These are phyloP conservation scores for Apophysomyces trapeziformis DNA, from an alignment of 371 early-diverging fungal species.

Conservation along the genomic window DNA sequence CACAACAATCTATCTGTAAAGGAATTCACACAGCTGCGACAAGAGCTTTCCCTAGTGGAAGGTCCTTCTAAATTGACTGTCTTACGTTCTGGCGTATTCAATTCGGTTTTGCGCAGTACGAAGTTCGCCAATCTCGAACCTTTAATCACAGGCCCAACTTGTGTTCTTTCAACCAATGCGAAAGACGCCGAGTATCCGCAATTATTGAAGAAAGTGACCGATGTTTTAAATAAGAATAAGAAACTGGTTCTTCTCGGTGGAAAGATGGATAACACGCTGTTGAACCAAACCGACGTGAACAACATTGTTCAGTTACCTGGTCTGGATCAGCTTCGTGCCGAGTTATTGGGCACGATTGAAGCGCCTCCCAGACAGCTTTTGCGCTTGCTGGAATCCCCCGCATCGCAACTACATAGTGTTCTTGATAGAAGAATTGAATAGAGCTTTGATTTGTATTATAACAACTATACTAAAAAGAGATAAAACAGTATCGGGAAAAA, in stretches of 20 bases:
- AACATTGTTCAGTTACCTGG: slow-evolving; percentile 64
- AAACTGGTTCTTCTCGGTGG: slow-evolving; percentile 70
- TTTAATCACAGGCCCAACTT: slow-evolving; percentile 59
- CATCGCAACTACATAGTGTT: slow-evolving; percentile 50
- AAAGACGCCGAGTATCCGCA: slow-evolving; percentile 41
- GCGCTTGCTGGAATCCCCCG: slow-evolving; percentile 51
- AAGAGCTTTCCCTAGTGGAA: slow-evolving; percentile 44
- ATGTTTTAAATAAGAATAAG: slow-evolving; percentile 59
- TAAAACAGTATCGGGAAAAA: neutral
- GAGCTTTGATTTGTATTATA: neutral
- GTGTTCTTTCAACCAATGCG: slow-evolving; percentile 56
- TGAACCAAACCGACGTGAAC: slow-evolving; percentile 58
- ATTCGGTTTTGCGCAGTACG: slow-evolving; percentile 56
- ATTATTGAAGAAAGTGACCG: slow-evolving; percentile 51
- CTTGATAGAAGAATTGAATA: slow-evolving; percentile 46
- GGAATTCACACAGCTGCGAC: slow-evolving; percentile 61
- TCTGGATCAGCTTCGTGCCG: slow-evolving; percentile 55
- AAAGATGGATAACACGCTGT: slow-evolving; percentile 58
- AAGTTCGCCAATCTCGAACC: slow-evolving; percentile 63
- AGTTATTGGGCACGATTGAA: slow-evolving; percentile 62
- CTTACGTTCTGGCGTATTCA: slow-evolving; percentile 59
- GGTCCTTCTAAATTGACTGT: slow-evolving; percentile 49
- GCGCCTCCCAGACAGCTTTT: slow-evolving; percentile 62
- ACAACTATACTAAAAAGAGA: neutral
- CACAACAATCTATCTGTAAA: slow-evolving; percentile 72